Base-by-base conservation (phyloP, 768 basidiomycete genomes). In the Phylloporus sp. region DNA sequence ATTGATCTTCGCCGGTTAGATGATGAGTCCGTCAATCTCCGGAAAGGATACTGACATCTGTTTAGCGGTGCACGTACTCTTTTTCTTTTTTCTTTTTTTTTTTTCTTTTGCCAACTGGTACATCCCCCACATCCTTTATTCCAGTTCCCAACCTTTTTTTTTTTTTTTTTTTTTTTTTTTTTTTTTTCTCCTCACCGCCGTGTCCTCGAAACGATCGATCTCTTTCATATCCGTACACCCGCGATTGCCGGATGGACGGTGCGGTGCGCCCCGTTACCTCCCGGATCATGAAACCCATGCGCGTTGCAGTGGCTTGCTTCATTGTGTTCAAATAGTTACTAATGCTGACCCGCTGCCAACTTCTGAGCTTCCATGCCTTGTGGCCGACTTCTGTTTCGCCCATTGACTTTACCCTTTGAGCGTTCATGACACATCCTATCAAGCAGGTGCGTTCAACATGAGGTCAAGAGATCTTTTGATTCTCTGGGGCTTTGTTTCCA, bases 151-250 rank as follows among this genome's bases (percentile, higher is more conserved):
- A n/a, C n/a, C n/a, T n/a, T n/a, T 11, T 22, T 39, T 39, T 15
- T 38, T 36, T 31, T 39, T 36, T 29, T 36, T 32, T 28, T 24
- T 18, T 45, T 23, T 29, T 38, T 18, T 60, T 39, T 39, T 54
- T 46, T 26, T 59, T 68, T 67, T 64, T 52, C 23, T 42, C 6
- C 54, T 40, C 49, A 13, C 35, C 35, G n/a, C 24, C 20, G 22
- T 16, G 39, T 38, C 38, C 50, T 50, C 53, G 26, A 34, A 36
- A 50, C 46, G 59, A 63, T 59, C 56, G 47, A 49, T 56, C 50
- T 26, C n/a, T 22, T 63, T 70, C 67, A 69, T 69, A 48, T 70
- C 67, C 68, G 67, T 58, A 62, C 29, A 42, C 44, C 67, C 67
- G 66, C 66, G 47, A 61, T 61, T 56, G 42, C 62, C 67, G 67